These are phyloP conservation scores for Thuidium tamariscinum DNA, from an alignment of 225 moss, liverwort and hornwort species.

Conservation along the genomic window DNA sequence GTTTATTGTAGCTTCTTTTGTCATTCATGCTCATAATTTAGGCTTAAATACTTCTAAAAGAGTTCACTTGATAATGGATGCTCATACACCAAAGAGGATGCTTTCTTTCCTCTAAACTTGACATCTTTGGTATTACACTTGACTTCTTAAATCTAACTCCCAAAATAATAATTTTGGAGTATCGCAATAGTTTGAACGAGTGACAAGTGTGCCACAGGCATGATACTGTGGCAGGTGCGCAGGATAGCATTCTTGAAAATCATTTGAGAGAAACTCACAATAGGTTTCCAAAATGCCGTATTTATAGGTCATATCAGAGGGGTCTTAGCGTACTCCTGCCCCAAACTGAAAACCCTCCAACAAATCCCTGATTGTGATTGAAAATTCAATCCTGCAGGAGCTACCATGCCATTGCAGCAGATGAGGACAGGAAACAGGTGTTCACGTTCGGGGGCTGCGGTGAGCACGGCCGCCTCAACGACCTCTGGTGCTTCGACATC, in stretches of 20 bases:
- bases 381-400: slow-evolving; percentile 32
- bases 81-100: background rate
- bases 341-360: background rate
- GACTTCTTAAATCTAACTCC: background rate
- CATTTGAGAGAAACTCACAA: background rate
- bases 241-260: background rate
- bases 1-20: background rate
- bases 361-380: background rate
- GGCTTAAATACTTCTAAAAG: too few species aligned
- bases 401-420: slow-evolving; percentile 76
- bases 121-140: background rate
- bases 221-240: background rate
- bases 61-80: background rate
- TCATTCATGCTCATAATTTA: background rate
- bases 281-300: background rate
- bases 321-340: background rate
- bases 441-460: slow-evolving; percentile 87
- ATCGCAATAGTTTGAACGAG: background rate
- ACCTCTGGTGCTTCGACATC: slow-evolving; percentile 74
- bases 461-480: slow-evolving; percentile 61
- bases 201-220: background rate
- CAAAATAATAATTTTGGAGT: background rate
- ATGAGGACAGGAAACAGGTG: slow-evolving; percentile 35
- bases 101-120: background rate
- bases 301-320: background rate